A percentile compares a stretch with the other conserved stretches of the same genome.
These are phyloP conservation scores for Geosiphon pyriformis DNA, from an alignment of 192 early-diverging fungal genomes.

Conservation along the genomic window DNA sequence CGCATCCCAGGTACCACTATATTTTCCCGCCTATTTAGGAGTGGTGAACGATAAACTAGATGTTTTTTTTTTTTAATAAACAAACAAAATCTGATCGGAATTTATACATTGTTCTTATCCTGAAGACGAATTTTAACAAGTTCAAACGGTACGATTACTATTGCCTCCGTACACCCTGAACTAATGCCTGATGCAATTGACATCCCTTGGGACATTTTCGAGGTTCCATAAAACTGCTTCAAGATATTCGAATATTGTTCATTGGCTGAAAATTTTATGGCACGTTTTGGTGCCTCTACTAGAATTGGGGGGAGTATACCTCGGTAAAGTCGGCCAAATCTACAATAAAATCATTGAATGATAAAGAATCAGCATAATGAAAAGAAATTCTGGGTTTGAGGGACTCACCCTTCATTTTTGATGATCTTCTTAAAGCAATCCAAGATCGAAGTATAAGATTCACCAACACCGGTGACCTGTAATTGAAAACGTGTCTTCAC, in stretches of 20 bases:
- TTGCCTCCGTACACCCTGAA: conserved; percentile 88
- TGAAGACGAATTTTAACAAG: conserved; percentile 96
- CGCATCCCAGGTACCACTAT: conserved; percentile 75
- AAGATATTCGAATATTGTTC: conserved; percentile 74
- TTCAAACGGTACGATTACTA: conserved; percentile 87
- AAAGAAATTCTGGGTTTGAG: too few relatives aligned
- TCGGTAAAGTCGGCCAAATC: conserved; percentile 66
- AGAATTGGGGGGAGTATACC: conserved; percentile 97
- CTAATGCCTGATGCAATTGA: conserved; percentile 83
- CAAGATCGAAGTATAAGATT: conserved; percentile 72
- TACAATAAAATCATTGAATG: conserved; percentile 6
- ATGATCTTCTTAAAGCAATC: conserved; percentile 96
- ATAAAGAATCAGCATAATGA: neutral
- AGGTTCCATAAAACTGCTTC: conserved; percentile 64
- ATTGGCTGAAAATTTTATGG: conserved; percentile 96
- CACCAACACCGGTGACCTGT: conserved; percentile 81
- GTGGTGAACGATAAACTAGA: too few relatives aligned
- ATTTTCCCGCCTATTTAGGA: conserved; percentile 64
- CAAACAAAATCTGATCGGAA: too few relatives aligned
- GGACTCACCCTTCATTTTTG: conserved; percentile 69
- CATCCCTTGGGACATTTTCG: conserved; percentile 68
- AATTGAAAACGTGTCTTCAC: conserved; percentile 96
- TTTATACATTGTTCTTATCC: conserved; percentile 73
- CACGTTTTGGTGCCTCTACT: conserved; percentile 96
- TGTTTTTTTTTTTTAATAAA: neutral